Evolutionary conservation across 164 flowering plant genomes (phyloP), one percentile per base, ranked within the genome.

Genomic region (Warburgia ugandensis): DNA sequence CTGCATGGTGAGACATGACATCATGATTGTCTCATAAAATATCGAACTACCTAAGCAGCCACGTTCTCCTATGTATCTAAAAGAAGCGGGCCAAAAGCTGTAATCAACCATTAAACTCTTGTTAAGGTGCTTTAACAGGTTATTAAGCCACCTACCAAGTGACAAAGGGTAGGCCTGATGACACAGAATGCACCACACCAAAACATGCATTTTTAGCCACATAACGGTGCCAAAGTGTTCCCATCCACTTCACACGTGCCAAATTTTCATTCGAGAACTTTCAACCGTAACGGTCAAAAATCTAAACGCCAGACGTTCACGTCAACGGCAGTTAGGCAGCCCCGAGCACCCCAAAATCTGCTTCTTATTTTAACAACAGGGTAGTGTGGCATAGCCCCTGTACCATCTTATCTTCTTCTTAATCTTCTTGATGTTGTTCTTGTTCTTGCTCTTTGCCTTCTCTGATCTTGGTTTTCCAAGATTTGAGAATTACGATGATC

Each of bases 271-370:
- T 29, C 19, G 0, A 53, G 28, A 13, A 17, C 7, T 21, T 32
- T 21, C 14, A 27, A 5, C 20, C 0, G 0, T 6, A 7, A 6
- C 7, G 22, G 75, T 74, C 81, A 73, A 73, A 61, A 2, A 55
- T 65, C 63, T 38, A 45, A 77, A 78, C 79, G 79, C 82, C 77
- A 74, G 71, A 78, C 63, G 55, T 11, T 54, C 22, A 45, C 50
- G 58, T 65, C 67, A 77, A 79, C 79, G 76, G 75, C 53, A 77
- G 80, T 79, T 81, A 77, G 88, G 94, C 77, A 54, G 54, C 26
- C 5, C n/a, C 6, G n/a, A 3, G 3, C 29, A 43, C 26, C 6
- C 25, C 14, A 13, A 17, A 4, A 14, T 0, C 29, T 14, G n/a
- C 22, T 26, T n/a, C 6, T 5, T 35, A 23, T 38, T 39, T 37